Evolutionary conservation across 306 rosid species (phyloP).

Genomic region (Lablab purpureus): DNA sequence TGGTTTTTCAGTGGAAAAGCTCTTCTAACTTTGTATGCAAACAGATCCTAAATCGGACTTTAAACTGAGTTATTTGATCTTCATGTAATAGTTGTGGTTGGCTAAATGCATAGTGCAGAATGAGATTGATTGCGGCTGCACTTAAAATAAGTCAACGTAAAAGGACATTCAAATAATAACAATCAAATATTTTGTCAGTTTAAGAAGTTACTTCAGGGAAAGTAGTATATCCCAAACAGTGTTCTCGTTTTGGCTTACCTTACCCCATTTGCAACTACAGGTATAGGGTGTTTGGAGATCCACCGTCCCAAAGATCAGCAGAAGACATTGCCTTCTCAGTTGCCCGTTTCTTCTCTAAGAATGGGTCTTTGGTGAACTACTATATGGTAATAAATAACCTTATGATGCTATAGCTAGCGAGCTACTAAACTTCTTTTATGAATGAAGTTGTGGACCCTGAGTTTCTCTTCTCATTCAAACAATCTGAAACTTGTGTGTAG

Average conservation of each 20-base stretch:
- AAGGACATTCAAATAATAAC: no score
- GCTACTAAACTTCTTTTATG: neutral
- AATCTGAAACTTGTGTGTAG: slow-evolving; percentile 58
- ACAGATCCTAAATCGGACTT: no score
- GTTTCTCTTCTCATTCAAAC: slow-evolving; percentile 17
- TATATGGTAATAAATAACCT: slow-evolving; percentile 73
- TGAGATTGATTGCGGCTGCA: no score
- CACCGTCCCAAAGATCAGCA: slow-evolving; percentile 93
- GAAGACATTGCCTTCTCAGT: slow-evolving; percentile 91
- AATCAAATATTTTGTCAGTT: no score
- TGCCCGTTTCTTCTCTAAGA: slow-evolving; percentile 86
- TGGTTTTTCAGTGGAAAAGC: no score
- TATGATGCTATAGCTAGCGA: neutral
- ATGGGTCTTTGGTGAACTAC: slow-evolving; percentile 82
- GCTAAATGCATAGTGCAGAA: no score
- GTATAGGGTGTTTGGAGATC: slow-evolving; percentile 89
- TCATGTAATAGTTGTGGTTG: no score
- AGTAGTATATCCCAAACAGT: neutral
- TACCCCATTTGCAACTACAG: slow-evolving; percentile 54
- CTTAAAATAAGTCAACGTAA: no score
- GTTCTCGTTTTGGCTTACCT: neutral
- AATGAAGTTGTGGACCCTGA: neutral
- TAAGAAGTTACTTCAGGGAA: no score
- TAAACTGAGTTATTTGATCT: no score
- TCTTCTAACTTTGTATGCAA: no score